Evolutionary conservation across 495 filamentous ascomycete species (phyloP).

Genomic region (Venustampulla echinocandica): DNA sequence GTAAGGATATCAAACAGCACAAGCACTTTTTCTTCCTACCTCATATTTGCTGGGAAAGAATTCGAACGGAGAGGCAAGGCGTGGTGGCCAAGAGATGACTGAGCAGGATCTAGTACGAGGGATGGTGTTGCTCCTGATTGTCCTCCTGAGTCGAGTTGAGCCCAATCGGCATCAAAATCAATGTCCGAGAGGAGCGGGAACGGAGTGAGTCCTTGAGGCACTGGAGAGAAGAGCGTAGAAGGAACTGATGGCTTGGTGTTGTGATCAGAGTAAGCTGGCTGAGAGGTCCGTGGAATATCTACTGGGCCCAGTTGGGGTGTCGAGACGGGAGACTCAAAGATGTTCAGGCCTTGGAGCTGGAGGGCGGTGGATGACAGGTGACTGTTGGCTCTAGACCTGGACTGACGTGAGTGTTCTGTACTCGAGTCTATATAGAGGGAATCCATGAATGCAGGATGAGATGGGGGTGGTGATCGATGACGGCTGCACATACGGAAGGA

Average conservation of each 20-base stretch:
- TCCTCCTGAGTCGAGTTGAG: conserved; percentile 12
- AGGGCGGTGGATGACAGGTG: conserved; percentile 19
- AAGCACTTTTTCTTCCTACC: conserved; percentile 6
- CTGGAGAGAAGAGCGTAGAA: conserved; percentile 8
- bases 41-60: conserved; percentile 21
- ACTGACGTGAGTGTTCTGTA: conserved; percentile 21
- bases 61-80: conserved; percentile 17
- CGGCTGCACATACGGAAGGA: conserved; percentile 19
- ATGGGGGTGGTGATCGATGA: conserved; percentile 18
- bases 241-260: conserved; percentile 5
- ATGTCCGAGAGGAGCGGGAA: conserved; percentile 18
- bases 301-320: neutral
- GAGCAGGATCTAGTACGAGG: conserved; percentile 18
- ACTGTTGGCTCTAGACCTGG: conserved; percentile 23
- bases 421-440: conserved; percentile 22
- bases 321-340: conserved; percentile 10
- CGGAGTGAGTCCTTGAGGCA: conserved; percentile 14
- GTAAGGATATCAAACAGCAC: neutral
- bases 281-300: conserved; percentile 1
- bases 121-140: conserved; percentile 13
- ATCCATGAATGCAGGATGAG: conserved; percentile 18
- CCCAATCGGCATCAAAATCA: conserved; percentile 20
- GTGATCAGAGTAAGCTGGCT: neutral
- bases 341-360: conserved; percentile 18
- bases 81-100: conserved; percentile 4